Evolutionary conservation across 1,284 basidiomycete genomes (phyloP), one percentile per base, ranked within the genome.

Genomic region (Rhodotorula sp.): DNA sequence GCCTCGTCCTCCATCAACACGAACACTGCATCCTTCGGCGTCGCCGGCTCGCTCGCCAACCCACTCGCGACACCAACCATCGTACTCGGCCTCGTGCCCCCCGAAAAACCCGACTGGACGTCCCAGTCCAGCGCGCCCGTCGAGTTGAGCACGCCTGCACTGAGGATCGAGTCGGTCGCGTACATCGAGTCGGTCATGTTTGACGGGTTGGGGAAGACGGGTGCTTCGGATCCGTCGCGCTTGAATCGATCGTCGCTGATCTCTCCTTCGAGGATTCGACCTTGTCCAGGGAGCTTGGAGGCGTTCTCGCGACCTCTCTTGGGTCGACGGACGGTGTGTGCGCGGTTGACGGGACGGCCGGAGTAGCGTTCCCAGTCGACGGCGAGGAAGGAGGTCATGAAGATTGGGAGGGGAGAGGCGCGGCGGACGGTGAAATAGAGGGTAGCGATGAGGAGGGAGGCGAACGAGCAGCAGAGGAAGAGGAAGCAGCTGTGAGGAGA

Each of bases 331-430:
- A 70, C 61, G 13, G 68, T 70, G n/a, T 31, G 47, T 4, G 68
- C 46, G 58, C 68, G 68, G 53, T 60, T 54, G 46, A 76, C 67
- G 31, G 70, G 69, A 9, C 72, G 69, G 26, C 62, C 59, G 1
- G 66, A 51, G 62, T 73, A 73, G n/a, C 63, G 60, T 53, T 64
- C 61, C 72, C 72, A 73, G 40, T 73, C 68, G 58, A 73, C 64
- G 26, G 65, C 61, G 50, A n/a, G 24, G 69, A 73, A 73, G 20
- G 72, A 66, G 18, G 64, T 68, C 18, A 53, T 30, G 46, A 73
- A 48, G 30, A 64, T 62, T 4, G 67, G 59, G 47, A 73, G 47
- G 11, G 69, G 62, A 4, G 66, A 68, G 30, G 46, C 37, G 30
- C 72, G 65, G 10, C 69, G 69, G 62, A 73, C 53, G 11, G 69